Percentiles rank a stretch among this genome's conserved stretches.
These are phyloP conservation scores for Ceratocystis albifundus DNA, from an alignment of 2,329 filamentous ascomycete genomes.

Conservation along the genomic window DNA sequence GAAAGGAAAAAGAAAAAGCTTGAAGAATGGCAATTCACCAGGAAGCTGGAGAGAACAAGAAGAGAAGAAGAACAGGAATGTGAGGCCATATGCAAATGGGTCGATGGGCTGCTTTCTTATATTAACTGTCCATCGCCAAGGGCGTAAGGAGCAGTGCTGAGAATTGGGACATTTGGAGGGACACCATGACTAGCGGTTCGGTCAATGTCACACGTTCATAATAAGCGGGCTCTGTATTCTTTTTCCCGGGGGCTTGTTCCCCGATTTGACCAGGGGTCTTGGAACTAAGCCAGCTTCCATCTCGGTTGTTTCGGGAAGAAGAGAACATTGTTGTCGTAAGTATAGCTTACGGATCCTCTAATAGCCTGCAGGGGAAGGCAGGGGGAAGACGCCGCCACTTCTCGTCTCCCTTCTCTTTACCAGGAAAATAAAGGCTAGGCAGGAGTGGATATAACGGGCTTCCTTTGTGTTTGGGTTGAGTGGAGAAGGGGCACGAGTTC, in stretches of 20 bases:
- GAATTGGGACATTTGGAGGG: too few species aligned
- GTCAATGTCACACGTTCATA: slow-evolving; percentile 1
- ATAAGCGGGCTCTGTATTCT: neutral
- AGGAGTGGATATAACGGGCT: neutral
- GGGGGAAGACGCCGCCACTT: too few species aligned
- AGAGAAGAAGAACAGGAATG: slow-evolving; percentile 9
- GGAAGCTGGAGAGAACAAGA: slow-evolving; percentile 13
- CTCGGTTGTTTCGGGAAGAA: neutral
- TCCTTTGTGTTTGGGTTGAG: slow-evolving; percentile 8
- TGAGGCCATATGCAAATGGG: neutral
- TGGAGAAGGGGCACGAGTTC: neutral
- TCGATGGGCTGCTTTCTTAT: neutral
- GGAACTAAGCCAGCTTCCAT: neutral
- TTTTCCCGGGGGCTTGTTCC: slow-evolving; percentile 6
- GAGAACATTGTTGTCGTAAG: neutral
- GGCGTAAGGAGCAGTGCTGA: neutral
- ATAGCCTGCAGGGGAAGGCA: neutral
- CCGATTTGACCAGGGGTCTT: slow-evolving; percentile 1
- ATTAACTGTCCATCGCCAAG: neutral
- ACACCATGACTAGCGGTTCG: too few species aligned
- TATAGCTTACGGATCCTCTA: neutral
- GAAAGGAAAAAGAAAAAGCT: neutral
- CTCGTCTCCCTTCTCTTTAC: neutral
- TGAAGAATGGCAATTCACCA: slow-evolving; percentile 13
- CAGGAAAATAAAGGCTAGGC: neutral